Evolutionary conservation across 208 protist genomes (phyloP).

Genomic region (Acanthamoeba sp.): DNA sequence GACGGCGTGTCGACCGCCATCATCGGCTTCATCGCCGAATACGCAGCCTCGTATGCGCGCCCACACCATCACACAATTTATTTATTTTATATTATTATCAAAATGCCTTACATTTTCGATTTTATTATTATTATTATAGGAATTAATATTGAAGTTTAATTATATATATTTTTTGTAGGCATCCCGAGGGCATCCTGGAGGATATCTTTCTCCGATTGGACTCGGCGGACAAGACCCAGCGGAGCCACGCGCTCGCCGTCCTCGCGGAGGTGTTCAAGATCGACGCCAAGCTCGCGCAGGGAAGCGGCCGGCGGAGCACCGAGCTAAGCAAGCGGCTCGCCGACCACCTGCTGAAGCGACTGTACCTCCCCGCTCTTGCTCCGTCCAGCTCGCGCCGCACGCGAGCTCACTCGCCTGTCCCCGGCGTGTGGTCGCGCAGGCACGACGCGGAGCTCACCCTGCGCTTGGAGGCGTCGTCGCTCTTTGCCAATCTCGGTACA

Average conservation of each 20-base stretch:
- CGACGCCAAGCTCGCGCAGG: not conserved
- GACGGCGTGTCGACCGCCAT: constrained; percentile 43
- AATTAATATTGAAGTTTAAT: not conserved
- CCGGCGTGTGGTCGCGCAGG: not conserved
- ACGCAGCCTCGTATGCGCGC: constrained; percentile 1
- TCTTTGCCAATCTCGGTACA: constrained; percentile 60
- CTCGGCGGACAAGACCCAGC: not conserved
- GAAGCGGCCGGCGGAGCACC: not conserved
- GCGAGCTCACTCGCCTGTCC: too few relatives aligned
- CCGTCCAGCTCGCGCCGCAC: too few relatives aligned
- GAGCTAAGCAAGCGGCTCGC: not conserved
- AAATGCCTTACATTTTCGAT: too few relatives aligned
- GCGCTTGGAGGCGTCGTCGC: constrained; percentile 15
- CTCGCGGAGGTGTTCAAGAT: constrained; percentile 57
- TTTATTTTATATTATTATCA: too few relatives aligned
- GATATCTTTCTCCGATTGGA: constrained; percentile 58
- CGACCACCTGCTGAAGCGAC: constrained; percentile 10
- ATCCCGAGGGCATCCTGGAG: constrained; percentile 45
- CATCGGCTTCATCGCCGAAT: constrained; percentile 70
- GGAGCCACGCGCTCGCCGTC: constrained; percentile 18
- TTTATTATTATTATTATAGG: not conserved
- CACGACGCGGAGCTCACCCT: constrained; percentile 57
- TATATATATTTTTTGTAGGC: not conserved
- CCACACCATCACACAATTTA: not conserved
- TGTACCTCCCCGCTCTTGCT: not conserved